Percentiles rank a stretch among this genome's conserved stretches.
These are phyloP conservation scores for Oryza rufipogon DNA, from an alignment of 176 grass and related monocot genomes.

Conservation along the genomic window DNA sequence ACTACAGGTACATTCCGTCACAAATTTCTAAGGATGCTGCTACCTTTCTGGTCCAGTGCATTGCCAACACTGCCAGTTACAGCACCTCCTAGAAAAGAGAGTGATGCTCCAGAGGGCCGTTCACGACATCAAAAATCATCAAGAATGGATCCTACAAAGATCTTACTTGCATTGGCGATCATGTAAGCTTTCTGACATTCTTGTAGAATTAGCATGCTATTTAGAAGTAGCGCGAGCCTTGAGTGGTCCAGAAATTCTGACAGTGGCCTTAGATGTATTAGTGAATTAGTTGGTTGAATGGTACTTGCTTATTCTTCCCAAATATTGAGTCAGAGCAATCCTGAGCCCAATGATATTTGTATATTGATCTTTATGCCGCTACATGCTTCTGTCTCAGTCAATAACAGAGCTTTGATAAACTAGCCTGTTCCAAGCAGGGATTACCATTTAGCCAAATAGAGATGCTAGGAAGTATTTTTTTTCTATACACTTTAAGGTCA, in stretches of 20 bases:
- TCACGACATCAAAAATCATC: slow-evolving; percentile 69
- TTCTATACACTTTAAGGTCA: neutral
- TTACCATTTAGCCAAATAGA: neutral
- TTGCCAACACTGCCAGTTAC: slow-evolving; percentile 90
- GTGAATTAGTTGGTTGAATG: neutral
- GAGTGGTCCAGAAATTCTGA: slow-evolving; percentile 9
- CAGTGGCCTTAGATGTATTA: neutral
- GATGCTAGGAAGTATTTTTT: neutral
- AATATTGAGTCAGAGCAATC: neutral
- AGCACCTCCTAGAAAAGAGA: slow-evolving; percentile 73
- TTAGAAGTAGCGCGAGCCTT: slow-evolving; percentile 14
- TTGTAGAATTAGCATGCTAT: neutral
- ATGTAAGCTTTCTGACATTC: slow-evolving; percentile 57
- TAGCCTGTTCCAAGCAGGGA: neutral
- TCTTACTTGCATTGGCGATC: slow-evolving; percentile 88
- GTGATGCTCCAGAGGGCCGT: slow-evolving; percentile 70
- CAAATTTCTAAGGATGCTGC: slow-evolving; percentile 89
- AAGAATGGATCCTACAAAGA: slow-evolving; percentile 88
- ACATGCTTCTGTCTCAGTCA: slow-evolving; percentile 12
- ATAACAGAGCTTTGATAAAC: slow-evolving; percentile 6
- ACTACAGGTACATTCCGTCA: slow-evolving; percentile 79
- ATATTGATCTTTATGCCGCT: neutral
- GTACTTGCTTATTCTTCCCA: neutral
- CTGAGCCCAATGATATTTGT: neutral
- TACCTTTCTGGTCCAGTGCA: slow-evolving; percentile 95